These are phyloP conservation scores for Ustilago esculenta DNA, from an alignment of 1,284 basidiomycete species.

Conservation along the genomic window DNA sequence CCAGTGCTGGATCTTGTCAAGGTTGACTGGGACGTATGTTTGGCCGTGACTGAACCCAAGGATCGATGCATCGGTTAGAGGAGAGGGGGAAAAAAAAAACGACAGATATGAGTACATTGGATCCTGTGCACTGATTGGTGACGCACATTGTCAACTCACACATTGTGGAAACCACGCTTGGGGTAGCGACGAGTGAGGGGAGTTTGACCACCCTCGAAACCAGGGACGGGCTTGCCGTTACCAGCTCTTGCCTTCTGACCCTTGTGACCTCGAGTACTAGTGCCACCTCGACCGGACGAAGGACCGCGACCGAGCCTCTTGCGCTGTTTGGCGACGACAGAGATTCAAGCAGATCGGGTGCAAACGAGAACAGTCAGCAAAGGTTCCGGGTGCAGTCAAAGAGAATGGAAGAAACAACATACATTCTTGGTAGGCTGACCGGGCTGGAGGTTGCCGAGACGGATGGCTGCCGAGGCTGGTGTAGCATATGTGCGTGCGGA, in stretches of 20 bases:
- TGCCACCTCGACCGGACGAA: constrained; percentile 88
- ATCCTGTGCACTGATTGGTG: too few relatives aligned
- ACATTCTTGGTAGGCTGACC: constrained; percentile 47
- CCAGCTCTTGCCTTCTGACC: constrained; percentile 93
- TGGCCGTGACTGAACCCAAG: constrained; percentile 60
- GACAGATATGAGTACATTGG: too few relatives aligned
- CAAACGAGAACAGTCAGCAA: neutral
- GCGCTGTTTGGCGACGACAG: constrained; percentile 70
- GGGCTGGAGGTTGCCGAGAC: constrained; percentile 41
- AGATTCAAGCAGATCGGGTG: neutral
- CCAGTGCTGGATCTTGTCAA: constrained; percentile 89
- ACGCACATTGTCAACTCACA: constrained; percentile 72
- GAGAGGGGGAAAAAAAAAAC: too few relatives aligned
- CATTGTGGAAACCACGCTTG: constrained; percentile 92
- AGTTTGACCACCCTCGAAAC: constrained; percentile 95
- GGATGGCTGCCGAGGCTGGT: constrained; percentile 27
- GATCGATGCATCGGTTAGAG: neutral
- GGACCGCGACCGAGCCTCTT: constrained; percentile 93
- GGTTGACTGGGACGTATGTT: constrained; percentile 83
- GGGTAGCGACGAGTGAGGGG: constrained; percentile 90
- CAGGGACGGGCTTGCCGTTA: constrained; percentile 80
- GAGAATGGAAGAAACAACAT: neutral
- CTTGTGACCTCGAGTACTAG: constrained; percentile 91
- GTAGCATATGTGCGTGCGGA: constrained; percentile 29
- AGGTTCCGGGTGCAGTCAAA: too few relatives aligned